Evolutionary conservation across 1,139 yeast genomes (phyloP).

Genomic region (Zygosaccharomyces pseudobailii): DNA sequence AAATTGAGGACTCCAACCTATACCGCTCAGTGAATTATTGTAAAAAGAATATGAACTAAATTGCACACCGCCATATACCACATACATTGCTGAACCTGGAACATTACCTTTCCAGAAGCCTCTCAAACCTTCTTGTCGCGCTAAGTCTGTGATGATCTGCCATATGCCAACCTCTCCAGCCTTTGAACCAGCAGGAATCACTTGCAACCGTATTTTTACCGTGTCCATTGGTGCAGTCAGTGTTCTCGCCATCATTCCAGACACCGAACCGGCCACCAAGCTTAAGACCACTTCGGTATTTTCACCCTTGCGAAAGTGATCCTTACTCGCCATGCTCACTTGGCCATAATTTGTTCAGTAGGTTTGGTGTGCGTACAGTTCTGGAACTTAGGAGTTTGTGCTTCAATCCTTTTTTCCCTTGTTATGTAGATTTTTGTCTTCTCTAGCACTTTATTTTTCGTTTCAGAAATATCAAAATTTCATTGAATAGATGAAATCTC

Average conservation of each 20-base stretch:
- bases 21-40: constrained; percentile 40
- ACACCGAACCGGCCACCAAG: constrained; percentile 61
- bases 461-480: constrained; percentile 7
- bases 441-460: background rate
- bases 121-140: constrained; percentile 48
- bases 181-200: constrained; percentile 36
- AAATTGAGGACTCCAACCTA: constrained; percentile 39
- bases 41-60: constrained; percentile 65
- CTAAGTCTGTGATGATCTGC: constrained; percentile 37
- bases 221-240: constrained; percentile 89
- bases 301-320: constrained; percentile 51
- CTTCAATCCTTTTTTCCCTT: background rate
- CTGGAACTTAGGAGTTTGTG: too few relatives aligned
- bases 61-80: constrained; percentile 80
- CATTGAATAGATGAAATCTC: background rate
- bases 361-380: background rate
- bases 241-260: constrained; percentile 67
- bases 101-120: constrained; percentile 94
- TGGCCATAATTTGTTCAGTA: constrained; percentile 8
- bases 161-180: constrained; percentile 35
- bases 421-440: constrained; percentile 2
- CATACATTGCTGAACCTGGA: constrained; percentile 84
- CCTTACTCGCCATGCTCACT: constrained; percentile 29
- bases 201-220: constrained; percentile 77
- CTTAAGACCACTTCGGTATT: constrained; percentile 43